Evolutionary conservation across 2,329 filamentous ascomycete genomes (phyloP), one percentile per base, ranked within the genome.

Genomic region (Beauveria scarabaeidicola): DNA sequence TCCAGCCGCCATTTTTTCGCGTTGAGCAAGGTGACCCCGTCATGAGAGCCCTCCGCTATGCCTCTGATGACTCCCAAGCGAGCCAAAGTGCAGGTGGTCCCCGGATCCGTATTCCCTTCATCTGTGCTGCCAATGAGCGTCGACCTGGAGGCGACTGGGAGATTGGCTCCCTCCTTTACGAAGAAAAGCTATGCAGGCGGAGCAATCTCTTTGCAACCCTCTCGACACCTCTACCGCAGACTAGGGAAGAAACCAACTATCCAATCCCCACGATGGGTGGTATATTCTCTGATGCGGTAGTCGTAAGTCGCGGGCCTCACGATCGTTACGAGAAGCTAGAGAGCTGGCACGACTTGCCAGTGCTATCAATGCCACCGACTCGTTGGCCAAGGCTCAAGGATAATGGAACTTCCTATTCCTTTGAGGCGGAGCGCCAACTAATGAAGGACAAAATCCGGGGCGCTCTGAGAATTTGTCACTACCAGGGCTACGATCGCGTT

Each of bases 91-190:
- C 61, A 19, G 70, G 71, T 25, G 71, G 70, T 4, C 60, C 66
- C 36, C 66, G 72, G 53, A 66, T 75, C 41, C 71, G 74, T 3
- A 80, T 89, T 59, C 84, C 86, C 0, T 85, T 90, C 61, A 82
- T 90, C 63, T 90, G 87, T 64, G 82, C 85, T 59, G 89, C 89
- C 52, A 90, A 91, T 72, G 88, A 91, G 69, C 88, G 87, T 68
- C 79, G 87, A 41, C 81, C 88, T 0, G 89, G 89, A 10, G 89
- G 89, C n/a, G 88, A 91, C 69, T 92, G 89, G 89, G 88, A 91
- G 66, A 87, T 81, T 7, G 79, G 78, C 62, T 77, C 74, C 13
- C 70, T 74, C 3, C 75, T 75, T 38, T 76, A 77, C 62, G 75
- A 77, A 74, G 89, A 91, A 72, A 86, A 86, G 64, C 80, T 92